Conservation (phyloP, 345 rosid species). For the Abelmoschus esculentus region DNA sequence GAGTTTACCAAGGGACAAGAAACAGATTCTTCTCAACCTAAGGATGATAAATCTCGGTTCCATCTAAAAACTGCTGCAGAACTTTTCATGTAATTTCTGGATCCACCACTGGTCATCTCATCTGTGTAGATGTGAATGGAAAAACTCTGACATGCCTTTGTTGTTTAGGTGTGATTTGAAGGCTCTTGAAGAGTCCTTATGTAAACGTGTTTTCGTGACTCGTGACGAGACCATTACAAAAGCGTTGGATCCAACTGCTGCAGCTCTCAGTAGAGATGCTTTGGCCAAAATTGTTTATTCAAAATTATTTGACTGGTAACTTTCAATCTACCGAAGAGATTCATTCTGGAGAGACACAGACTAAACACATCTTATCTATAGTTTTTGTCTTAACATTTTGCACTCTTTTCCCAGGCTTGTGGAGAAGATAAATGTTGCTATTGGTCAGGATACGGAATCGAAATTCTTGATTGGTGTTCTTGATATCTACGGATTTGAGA, state of each 20-base stretch:
- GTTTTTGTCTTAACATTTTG: slow-evolving; percentile 12
- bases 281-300: slow-evolving; percentile 91
- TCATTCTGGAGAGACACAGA: slow-evolving; percentile 5
- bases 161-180: slow-evolving; percentile 79
- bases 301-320: slow-evolving; percentile 91
- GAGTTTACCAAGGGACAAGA: slow-evolving; percentile 83
- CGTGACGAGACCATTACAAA: slow-evolving; percentile 94
- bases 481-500: slow-evolving; percentile 99
- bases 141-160: slow-evolving; percentile 20
- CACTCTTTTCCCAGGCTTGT: slow-evolving; percentile 60
- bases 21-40: slow-evolving; percentile 71
- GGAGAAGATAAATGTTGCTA: slow-evolving; percentile 74
- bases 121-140: slow-evolving; percentile 5
- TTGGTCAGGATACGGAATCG: slow-evolving; percentile 87
- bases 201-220: slow-evolving; percentile 92
- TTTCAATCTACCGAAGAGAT: slow-evolving; percentile 1
- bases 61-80: slow-evolving; percentile 81
- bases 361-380: background rate
- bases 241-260: slow-evolving; percentile 80
- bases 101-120: background rate
- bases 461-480: slow-evolving; percentile 78
- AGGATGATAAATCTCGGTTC: slow-evolving; percentile 67
- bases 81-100: slow-evolving; percentile 62
- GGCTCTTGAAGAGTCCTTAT: slow-evolving; percentile 79
- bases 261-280: slow-evolving; percentile 83